Percentiles rank a stretch among this genome's conserved stretches.
phyloP scores from a whole-genome alignment of 140 eudicot species.

The Cichorium intybus region DNA sequence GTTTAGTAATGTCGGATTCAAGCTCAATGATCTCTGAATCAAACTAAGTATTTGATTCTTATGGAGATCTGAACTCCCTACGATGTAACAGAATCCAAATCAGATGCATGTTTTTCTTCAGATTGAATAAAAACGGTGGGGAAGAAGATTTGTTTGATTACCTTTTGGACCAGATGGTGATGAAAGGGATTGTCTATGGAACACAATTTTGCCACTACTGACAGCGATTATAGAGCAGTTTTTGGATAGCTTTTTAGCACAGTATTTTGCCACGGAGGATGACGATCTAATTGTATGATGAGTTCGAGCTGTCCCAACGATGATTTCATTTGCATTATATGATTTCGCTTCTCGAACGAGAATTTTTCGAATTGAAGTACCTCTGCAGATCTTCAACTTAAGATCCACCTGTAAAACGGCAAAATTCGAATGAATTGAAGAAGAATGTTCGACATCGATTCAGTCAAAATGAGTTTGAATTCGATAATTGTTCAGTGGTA shows the following conservation, averaged over 20 bases:
- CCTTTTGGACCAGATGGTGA: constrained; percentile 33
- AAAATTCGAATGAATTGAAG: neutral
- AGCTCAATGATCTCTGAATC: constrained; percentile 59
- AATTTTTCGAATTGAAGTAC: constrained; percentile 61
- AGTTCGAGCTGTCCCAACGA: constrained; percentile 55
- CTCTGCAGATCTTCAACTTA: constrained; percentile 89
- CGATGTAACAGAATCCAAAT: constrained; percentile 1
- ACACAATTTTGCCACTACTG: constrained; percentile 70
- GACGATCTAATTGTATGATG: constrained; percentile 58
- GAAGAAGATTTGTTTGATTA: neutral
- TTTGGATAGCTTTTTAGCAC: constrained; percentile 66
- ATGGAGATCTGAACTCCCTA: constrained; percentile 52
- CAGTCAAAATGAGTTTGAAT: neutral
- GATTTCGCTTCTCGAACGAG: constrained; percentile 67
- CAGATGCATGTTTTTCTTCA: neutral
- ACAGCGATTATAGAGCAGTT: constrained; percentile 66
- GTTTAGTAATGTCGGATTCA: constrained; percentile 39
- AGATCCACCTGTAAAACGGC: constrained; percentile 66
- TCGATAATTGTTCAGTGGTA: neutral
- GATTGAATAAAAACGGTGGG: neutral
- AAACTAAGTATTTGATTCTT: constrained; percentile 49
- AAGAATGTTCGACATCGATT: neutral
- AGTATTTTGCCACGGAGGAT: constrained; percentile 76
- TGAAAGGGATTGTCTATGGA: constrained; percentile 46
- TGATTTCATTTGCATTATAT: constrained; percentile 49